phyloP scores from a whole-genome alignment of 2,329 filamentous ascomycete species.

The Berkeleyomyces rouxiae region DNA sequence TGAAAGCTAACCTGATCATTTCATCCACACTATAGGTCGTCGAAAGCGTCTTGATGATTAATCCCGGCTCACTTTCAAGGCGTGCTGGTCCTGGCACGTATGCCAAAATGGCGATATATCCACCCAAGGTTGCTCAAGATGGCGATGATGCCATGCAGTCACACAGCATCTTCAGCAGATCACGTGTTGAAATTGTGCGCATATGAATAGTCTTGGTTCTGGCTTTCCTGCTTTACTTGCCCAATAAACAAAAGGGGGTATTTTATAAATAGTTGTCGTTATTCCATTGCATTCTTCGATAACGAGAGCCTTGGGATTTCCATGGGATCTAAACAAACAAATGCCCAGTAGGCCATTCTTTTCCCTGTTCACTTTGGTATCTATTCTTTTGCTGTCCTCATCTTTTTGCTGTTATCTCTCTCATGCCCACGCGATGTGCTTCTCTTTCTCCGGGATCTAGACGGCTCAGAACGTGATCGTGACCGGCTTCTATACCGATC shows the following conservation, averaged over 20 bases:
- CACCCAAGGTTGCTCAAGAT: conserved; percentile 44
- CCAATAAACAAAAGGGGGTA: background rate
- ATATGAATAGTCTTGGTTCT: conserved; percentile 32
- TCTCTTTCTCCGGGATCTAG: conserved; percentile 23
- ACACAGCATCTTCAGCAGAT: conserved; percentile 66
- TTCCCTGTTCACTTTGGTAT: background rate
- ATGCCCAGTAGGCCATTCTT: background rate
- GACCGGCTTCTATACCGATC: conserved; percentile 20
- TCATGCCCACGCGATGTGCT: conserved; percentile 39
- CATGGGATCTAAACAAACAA: background rate
- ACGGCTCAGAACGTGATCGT: conserved; percentile 16
- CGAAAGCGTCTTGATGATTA: conserved; percentile 76
- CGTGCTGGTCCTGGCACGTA: conserved; percentile 72
- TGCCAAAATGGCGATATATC: conserved; percentile 59
- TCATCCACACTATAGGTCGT: conserved; percentile 47
- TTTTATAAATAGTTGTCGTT: background rate
- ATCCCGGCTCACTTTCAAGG: conserved; percentile 78
- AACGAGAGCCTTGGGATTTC: background rate
- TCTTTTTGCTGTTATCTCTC: conserved; percentile 41
- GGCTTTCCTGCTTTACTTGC: background rate
- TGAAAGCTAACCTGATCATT: conserved; percentile 12
- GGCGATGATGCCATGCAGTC: conserved; percentile 40
- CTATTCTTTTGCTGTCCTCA: conserved; percentile 32
- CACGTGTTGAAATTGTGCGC: conserved; percentile 71
- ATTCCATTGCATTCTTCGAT: background rate